Percentiles rank a stretch among this genome's conserved stretches.
Conservation (phyloP, 768 basidiomycete species). For the Naganishia randhawae region DNA sequence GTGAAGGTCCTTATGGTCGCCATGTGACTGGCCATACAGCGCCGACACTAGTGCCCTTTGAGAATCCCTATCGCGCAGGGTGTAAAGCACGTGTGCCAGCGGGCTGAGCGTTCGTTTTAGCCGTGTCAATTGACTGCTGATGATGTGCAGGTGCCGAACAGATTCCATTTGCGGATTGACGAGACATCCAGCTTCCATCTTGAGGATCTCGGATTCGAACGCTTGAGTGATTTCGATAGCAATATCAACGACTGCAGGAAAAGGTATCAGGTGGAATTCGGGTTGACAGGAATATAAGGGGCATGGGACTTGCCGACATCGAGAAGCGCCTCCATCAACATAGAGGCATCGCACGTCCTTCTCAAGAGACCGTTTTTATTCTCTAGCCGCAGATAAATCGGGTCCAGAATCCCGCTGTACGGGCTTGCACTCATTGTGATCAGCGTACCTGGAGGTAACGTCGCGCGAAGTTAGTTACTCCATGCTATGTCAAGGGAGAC, state of each 20-base stretch:
- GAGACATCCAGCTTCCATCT: slow-evolving; percentile 48
- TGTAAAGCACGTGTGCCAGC: slow-evolving; percentile 43
- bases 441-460: slow-evolving; percentile 36
- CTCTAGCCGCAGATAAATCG: slow-evolving; percentile 46
- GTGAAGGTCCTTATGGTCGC: slow-evolving; percentile 16
- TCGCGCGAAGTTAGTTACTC: not conserved
- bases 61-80: slow-evolving; percentile 45
- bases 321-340: slow-evolving; percentile 47
- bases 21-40: slow-evolving; percentile 18
- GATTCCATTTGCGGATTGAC: slow-evolving; percentile 46
- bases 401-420: slow-evolving; percentile 40
- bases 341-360: slow-evolving; percentile 46
- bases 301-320: slow-evolving; percentile 41
- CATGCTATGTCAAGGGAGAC: too few relatives aligned
- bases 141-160: slow-evolving; percentile 48
- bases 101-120: slow-evolving; percentile 44
- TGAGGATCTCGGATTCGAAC: slow-evolving; percentile 49
- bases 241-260: slow-evolving; percentile 43
- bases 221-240: slow-evolving; percentile 44
- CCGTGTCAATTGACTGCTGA: slow-evolving; percentile 49
- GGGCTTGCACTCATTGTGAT: slow-evolving; percentile 41
- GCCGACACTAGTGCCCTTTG: slow-evolving; percentile 40
- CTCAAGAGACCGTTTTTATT: slow-evolving; percentile 45
- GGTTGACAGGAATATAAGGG: not conserved
- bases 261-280: too few relatives aligned